Percentiles rank a stretch among this genome's conserved stretches.
Conservation (phyloP, 768 basidiomycete genomes). For the Amanita polypyramis region DNA sequence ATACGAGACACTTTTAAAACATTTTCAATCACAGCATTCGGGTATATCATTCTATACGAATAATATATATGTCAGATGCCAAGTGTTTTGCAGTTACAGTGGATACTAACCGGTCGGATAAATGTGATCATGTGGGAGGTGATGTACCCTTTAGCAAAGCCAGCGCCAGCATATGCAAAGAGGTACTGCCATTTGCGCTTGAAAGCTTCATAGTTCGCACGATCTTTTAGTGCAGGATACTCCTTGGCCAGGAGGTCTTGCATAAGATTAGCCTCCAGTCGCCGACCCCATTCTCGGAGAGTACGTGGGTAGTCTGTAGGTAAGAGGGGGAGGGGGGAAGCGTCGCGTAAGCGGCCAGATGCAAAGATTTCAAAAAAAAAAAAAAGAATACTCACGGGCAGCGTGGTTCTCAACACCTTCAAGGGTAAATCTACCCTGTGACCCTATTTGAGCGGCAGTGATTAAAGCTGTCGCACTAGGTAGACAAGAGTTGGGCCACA, state of each 20-base stretch:
- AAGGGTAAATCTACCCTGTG: constrained; percentile 69
- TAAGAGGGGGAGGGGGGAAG: constrained; percentile 1
- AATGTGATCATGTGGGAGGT: constrained; percentile 78
- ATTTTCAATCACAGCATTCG: constrained; percentile 33
- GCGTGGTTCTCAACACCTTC: constrained; percentile 82
- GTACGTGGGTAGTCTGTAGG: constrained; percentile 74
- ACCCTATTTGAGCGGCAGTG: constrained; percentile 56
- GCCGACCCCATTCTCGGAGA: constrained; percentile 81
- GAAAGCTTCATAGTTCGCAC: constrained; percentile 54
- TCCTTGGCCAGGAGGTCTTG: constrained; percentile 48
- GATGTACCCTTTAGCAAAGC: constrained; percentile 73
- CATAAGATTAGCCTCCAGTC: constrained; percentile 55
- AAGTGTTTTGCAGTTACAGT: neutral
- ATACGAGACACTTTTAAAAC: neutral
- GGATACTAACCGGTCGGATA: constrained; percentile 43
- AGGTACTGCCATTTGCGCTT: constrained; percentile 79
- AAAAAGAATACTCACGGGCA: constrained; percentile 40
- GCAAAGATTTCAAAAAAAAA: neutral
- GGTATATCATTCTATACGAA: constrained; percentile 38
- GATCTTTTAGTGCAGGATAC: constrained; percentile 49
- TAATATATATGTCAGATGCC: constrained; percentile 6
- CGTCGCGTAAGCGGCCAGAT: neutral
- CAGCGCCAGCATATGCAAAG: constrained; percentile 73
- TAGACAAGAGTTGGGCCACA: constrained; percentile 85
- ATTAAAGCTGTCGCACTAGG: constrained; percentile 81